A percentile compares a stretch with the other conserved stretches of the same genome.
These are phyloP conservation scores for Plantago rigida DNA, from an alignment of 305 asterid species.

Conservation along the genomic window DNA sequence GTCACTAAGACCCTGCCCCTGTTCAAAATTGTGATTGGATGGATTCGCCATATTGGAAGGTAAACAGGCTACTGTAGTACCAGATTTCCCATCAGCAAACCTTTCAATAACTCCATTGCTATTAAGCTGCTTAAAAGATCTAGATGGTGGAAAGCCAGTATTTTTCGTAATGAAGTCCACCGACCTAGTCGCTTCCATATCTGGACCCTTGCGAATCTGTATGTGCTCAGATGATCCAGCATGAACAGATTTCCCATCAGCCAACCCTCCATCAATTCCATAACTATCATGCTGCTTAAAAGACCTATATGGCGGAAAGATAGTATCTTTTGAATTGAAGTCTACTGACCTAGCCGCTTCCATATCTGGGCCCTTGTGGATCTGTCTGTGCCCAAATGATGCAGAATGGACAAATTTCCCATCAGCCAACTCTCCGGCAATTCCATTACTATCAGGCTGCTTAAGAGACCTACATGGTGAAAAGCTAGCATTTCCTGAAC, in stretches of 20 bases:
- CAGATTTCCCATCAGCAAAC: background rate
- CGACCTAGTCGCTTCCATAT: background rate
- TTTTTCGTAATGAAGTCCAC: background rate
- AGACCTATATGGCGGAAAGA: slow-evolving; percentile 40
- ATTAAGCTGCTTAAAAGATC: slow-evolving; percentile 44
- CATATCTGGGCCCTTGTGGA: slow-evolving; percentile 33
- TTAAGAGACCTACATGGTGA: slow-evolving; percentile 47
- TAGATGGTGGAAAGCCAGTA: slow-evolving; percentile 10
- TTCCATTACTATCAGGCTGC: slow-evolving; percentile 39
- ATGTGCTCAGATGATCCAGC: background rate
- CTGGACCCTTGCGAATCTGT: background rate
- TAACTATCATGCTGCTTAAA: slow-evolving; percentile 39
- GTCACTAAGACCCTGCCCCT: slow-evolving; percentile 56
- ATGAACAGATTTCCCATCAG: slow-evolving; percentile 31
- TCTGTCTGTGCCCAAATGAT: slow-evolving; percentile 28
- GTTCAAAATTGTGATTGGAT: slow-evolving; percentile 27
- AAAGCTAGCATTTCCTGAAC: slow-evolving; percentile 35
- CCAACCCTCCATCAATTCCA: slow-evolving; percentile 35
- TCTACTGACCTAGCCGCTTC: slow-evolving; percentile 40
- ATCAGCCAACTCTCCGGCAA: slow-evolving; percentile 24
- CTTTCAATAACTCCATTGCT: slow-evolving; percentile 29
- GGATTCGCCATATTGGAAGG: slow-evolving; percentile 35
- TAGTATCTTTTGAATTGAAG: slow-evolving; percentile 34
- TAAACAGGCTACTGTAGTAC: slow-evolving; percentile 27
- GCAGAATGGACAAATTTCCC: background rate